Evolutionary conservation across 2,329 filamentous ascomycete species (phyloP).

Genomic region (Pseudogymnoascus sp.): DNA sequence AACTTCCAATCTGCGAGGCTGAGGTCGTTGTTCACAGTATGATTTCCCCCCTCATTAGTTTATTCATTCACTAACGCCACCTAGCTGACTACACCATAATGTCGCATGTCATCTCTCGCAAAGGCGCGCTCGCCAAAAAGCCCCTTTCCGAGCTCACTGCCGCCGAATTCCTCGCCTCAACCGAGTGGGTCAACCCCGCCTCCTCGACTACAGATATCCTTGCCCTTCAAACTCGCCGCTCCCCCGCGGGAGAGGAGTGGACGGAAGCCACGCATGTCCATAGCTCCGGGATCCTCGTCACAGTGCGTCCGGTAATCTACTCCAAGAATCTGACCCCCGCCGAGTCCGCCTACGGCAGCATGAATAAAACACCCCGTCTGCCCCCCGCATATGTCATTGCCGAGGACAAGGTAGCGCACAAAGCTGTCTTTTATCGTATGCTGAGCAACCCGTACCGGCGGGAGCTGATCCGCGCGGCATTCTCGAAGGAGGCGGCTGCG

Average conservation of each 20-base stretch:
- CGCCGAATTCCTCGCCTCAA: not conserved
- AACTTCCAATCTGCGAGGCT: not conserved
- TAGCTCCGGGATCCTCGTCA: not conserved
- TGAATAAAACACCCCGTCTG: not conserved
- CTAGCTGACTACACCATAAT: not conserved
- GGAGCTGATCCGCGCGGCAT: not conserved
- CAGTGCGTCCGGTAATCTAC: not conserved
- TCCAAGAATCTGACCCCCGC: not conserved
- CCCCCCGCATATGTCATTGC: not conserved
- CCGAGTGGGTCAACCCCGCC: not conserved
- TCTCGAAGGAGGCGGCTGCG: not conserved
- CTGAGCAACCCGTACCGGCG: not conserved
- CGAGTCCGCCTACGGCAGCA: not conserved
- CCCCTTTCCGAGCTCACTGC: constrained; percentile 2
- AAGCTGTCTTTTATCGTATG: not conserved
- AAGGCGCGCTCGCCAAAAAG: not conserved
- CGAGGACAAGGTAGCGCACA: not conserved
- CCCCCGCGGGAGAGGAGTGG: not conserved
- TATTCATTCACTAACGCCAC: not conserved
- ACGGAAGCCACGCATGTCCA: not conserved
- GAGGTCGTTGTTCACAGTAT: not conserved
- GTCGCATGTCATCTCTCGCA: not conserved
- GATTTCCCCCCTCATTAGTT: not conserved
- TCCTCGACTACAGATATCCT: not conserved
- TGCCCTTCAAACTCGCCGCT: not conserved